phyloP scores from a whole-genome alignment of 2,329 filamentous ascomycete species.

The Neobulgaria alba region DNA sequence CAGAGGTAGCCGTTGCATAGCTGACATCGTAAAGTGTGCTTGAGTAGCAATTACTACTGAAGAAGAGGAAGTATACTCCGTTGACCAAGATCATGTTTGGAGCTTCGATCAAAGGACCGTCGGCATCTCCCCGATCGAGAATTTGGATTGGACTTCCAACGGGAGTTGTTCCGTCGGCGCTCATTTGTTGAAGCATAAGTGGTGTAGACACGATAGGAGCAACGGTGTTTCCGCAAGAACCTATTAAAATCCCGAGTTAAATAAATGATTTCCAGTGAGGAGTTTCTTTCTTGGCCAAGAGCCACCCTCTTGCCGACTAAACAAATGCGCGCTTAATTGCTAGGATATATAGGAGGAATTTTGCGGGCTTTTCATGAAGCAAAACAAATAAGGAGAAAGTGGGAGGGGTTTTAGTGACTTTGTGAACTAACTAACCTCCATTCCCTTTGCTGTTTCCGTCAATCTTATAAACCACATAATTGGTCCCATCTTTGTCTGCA shows the following conservation, averaged over 20 bases:
- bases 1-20: slow-evolving; percentile 39
- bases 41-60: slow-evolving; percentile 51
- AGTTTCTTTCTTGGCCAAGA: too few relatives aligned
- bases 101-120: slow-evolving; percentile 53
- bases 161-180: slow-evolving; percentile 41
- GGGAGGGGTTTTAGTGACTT: too few relatives aligned
- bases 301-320: too few relatives aligned
- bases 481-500: slow-evolving; percentile 41
- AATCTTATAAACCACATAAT: slow-evolving; percentile 57
- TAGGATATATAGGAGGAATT: too few relatives aligned
- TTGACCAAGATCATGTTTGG: slow-evolving; percentile 42
- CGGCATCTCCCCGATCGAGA: slow-evolving; percentile 35
- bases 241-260: too few relatives aligned
- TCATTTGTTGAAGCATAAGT: slow-evolving; percentile 47
- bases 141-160: slow-evolving; percentile 42
- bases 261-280: too few relatives aligned
- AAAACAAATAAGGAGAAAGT: too few relatives aligned
- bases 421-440: too few relatives aligned
- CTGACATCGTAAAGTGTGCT: slow-evolving; percentile 48
- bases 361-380: too few relatives aligned
- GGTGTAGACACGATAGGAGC: slow-evolving; percentile 38
- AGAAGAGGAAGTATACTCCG: slow-evolving; percentile 52
- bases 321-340: too few relatives aligned
- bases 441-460: slow-evolving; percentile 47
- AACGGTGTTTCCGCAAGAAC: slow-evolving; percentile 38